These are phyloP conservation scores for Carallia pectinifolia DNA, from an alignment of 345 rosid species.

Conservation along the genomic window DNA sequence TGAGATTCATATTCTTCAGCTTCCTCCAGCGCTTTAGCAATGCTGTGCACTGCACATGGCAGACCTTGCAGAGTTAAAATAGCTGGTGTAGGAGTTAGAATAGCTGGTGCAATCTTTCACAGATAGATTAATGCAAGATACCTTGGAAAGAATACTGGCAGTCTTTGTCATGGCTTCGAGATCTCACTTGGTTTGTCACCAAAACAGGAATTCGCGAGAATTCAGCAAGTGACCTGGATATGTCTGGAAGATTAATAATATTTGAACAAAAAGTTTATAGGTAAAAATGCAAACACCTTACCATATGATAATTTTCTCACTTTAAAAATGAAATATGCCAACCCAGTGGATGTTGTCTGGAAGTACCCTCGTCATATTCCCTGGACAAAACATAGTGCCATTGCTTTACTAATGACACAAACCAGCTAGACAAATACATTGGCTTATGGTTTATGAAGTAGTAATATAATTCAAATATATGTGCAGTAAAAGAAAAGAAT, in stretches of 20 bases:
- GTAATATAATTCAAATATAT: not conserved
- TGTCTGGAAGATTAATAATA: slow-evolving; percentile 14
- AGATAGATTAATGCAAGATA: slow-evolving; percentile 25
- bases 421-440: not conserved
- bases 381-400: slow-evolving; percentile 37
- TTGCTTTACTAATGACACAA: slow-evolving; percentile 8
- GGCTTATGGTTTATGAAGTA: not conserved
- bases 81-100: slow-evolving; percentile 7
- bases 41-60: slow-evolving; percentile 39
- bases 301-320: slow-evolving; percentile 37
- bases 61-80: slow-evolving; percentile 3
- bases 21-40: slow-evolving; percentile 32
- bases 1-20: slow-evolving; percentile 50
- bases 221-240: slow-evolving; percentile 74
- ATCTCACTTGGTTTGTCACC: slow-evolving; percentile 90
- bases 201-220: slow-evolving; percentile 73
- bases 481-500: not conserved
- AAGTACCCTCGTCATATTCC: slow-evolving; percentile 50
- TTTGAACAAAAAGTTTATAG: slow-evolving; percentile 8
- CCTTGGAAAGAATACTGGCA: slow-evolving; percentile 70
- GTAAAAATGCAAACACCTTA: slow-evolving; percentile 3
- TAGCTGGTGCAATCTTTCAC: slow-evolving; percentile 10
- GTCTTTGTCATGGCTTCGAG: slow-evolving; percentile 50
- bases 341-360: slow-evolving; percentile 54
- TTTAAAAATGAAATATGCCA: slow-evolving; percentile 87